These are phyloP conservation scores for Backusella parvicylindrica DNA, from an alignment of 192 early-diverging fungal species.

Conservation along the genomic window DNA sequence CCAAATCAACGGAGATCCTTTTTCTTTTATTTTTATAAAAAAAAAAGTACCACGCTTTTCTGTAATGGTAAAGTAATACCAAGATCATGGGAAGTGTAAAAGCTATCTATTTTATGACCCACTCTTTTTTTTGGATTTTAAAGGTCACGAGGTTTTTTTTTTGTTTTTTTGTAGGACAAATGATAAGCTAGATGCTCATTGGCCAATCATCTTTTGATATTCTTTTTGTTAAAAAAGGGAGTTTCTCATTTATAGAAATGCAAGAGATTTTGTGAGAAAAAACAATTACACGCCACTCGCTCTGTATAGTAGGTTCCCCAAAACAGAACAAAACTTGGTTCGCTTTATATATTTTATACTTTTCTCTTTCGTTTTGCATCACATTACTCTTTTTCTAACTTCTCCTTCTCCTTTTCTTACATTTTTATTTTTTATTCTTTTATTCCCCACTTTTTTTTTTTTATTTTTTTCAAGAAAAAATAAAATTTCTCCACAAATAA, in stretches of 20 bases:
- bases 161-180: background rate
- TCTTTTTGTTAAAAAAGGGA: background rate
- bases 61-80: background rate
- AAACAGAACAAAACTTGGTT: background rate
- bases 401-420: background rate
- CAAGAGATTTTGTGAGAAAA: slow-evolving; percentile 8
- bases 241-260: slow-evolving; percentile 3
- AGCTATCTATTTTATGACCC: background rate
- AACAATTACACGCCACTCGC: background rate
- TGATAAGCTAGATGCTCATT: background rate
- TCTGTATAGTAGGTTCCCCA: background rate
- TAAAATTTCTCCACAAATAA: background rate
- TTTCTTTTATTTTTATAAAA: background rate
- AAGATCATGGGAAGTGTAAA: background rate
- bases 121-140: background rate
- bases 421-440: background rate
- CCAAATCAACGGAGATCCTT: background rate
- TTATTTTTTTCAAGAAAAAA: background rate
- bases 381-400: slow-evolving; percentile 8
- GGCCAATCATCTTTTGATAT: background rate
- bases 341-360: background rate
- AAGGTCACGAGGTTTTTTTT: background rate
- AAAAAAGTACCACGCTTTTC: background rate
- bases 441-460: background rate
- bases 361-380: slow-evolving; percentile 3